A percentile compares a stretch with the other conserved stretches of the same genome.
These are phyloP conservation scores for Erodium moschatum DNA, from an alignment of 441 rosid genomes.

Conservation along the genomic window DNA sequence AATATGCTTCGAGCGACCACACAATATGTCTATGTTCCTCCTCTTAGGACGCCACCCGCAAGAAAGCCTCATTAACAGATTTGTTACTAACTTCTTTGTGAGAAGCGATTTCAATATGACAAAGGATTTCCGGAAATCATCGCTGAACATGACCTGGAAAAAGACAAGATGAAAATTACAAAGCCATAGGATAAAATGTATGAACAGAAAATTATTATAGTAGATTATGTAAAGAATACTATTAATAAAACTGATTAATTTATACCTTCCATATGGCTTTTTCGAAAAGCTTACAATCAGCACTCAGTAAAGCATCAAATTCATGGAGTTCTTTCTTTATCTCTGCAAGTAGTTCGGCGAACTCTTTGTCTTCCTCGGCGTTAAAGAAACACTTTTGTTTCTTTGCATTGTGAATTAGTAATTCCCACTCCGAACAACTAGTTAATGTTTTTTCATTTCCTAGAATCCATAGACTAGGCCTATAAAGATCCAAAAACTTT, in stretches of 20 bases:
- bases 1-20: constrained; percentile 21
- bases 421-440: constrained; percentile 32
- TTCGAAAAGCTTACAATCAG: constrained; percentile 26
- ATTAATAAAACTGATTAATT: background rate
- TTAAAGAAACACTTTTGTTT: constrained; percentile 37
- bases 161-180: background rate
- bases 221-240: background rate
- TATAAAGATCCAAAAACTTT: constrained; percentile 10
- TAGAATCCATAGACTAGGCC: constrained; percentile 41
- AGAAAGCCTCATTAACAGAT: constrained; percentile 30
- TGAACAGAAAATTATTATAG: background rate
- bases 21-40: constrained; percentile 23
- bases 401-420: constrained; percentile 30
- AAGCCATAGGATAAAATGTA: background rate
- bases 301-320: constrained; percentile 30
- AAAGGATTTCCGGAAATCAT: constrained; percentile 34
- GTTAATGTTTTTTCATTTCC: constrained; percentile 30
- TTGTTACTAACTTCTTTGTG: constrained; percentile 22
- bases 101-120: constrained; percentile 20
- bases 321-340: constrained; percentile 31
- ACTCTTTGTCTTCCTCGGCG: constrained; percentile 32
- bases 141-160: constrained; percentile 35
- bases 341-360: constrained; percentile 27
- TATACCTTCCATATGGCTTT: constrained; percentile 40
- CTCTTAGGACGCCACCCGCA: constrained; percentile 39